phyloP scores from a whole-genome alignment of 495 filamentous ascomycete species.

The Penicillium herquei region DNA sequence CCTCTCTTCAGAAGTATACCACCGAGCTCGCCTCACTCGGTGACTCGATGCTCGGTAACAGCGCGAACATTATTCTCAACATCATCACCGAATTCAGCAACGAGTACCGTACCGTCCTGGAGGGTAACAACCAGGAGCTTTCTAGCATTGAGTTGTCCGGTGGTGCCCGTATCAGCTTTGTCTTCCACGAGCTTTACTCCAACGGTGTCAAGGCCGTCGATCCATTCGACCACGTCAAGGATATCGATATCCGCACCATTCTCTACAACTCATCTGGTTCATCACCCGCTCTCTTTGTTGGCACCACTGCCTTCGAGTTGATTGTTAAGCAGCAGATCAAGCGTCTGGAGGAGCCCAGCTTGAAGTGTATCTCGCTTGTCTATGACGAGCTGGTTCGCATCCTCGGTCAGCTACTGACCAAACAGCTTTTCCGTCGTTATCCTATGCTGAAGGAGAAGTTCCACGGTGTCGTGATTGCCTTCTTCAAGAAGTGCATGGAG shows the following conservation, averaged over 20 bases:
- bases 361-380: conserved; percentile 94
- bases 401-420: conserved; percentile 81
- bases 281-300: conserved; percentile 95
- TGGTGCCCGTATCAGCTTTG: conserved; percentile 97
- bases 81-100: conserved; percentile 99
- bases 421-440: conserved; percentile 88
- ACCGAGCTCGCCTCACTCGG: conserved; percentile 79
- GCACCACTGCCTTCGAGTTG: conserved; percentile 94
- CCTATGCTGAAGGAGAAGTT: conserved; percentile 95
- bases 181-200: conserved; percentile 97
- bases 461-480: conserved; percentile 86
- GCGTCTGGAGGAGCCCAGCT: conserved; percentile 90
- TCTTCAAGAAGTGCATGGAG: conserved; percentile 98
- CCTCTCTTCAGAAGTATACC: conserved; percentile 88
- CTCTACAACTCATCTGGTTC: conserved; percentile 98
- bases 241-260: conserved; percentile 94
- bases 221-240: conserved; percentile 96
- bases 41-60: conserved; percentile 95
- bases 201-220: conserved; percentile 99
- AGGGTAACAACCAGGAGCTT: conserved; percentile 93
- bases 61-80: conserved; percentile 91
- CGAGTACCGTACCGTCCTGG: conserved; percentile 92
- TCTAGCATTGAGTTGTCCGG: conserved; percentile 93
- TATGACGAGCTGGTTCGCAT: conserved; percentile 98
- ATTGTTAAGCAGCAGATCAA: conserved; percentile 99